Conservation (phyloP, 2,329 filamentous ascomycete genomes). For the Botrytis tulipae region DNA sequence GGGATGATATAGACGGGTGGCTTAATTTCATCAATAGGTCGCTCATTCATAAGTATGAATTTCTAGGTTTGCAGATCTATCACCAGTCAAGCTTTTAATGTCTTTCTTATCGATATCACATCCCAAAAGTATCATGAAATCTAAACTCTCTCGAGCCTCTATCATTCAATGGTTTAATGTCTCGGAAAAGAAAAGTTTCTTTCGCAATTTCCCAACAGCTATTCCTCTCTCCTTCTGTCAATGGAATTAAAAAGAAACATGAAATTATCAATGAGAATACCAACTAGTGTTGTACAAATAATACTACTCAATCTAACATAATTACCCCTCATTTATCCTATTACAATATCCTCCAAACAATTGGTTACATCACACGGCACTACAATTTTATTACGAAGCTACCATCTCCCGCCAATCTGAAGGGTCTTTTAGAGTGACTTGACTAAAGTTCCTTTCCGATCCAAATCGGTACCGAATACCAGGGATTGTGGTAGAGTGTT, state of each 20-base stretch:
- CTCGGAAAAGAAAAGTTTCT: neutral
- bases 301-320: neutral
- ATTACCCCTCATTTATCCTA: neutral
- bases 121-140: neutral
- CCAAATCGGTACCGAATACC: neutral
- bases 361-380: neutral
- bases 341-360: neutral
- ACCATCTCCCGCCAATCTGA: neutral
- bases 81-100: neutral
- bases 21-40: neutral
- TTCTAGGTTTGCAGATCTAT: neutral
- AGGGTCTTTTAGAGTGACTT: constrained; percentile 6
- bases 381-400: neutral
- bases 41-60: constrained; percentile 2
- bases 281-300: neutral
- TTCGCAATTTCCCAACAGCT: neutral
- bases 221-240: neutral
- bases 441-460: neutral
- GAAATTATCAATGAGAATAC: neutral
- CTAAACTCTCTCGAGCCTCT: neutral
- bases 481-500: neutral
- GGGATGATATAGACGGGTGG: neutral
- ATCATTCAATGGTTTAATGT: neutral
- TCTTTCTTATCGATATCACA: neutral
- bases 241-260: neutral